Percentiles rank a stretch among this genome's conserved stretches.
These are phyloP conservation scores for Globisporangium mamillatum DNA, from an alignment of 352 stramenopile species.

Conservation along the genomic window DNA sequence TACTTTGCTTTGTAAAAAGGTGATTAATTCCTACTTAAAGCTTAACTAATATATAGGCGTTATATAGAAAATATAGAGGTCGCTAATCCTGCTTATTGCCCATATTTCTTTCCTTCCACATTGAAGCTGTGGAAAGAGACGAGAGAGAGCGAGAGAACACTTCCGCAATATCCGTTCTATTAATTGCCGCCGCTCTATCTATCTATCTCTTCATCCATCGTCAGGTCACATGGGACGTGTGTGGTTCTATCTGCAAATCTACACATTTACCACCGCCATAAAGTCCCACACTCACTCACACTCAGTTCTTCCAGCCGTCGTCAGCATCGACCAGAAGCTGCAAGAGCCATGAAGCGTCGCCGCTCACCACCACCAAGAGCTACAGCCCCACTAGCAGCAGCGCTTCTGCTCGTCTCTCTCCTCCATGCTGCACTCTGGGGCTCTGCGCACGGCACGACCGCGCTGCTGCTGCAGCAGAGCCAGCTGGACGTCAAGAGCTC, in stretches of 20 bases:
- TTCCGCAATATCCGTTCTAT: constrained; percentile 5
- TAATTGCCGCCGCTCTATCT: not conserved
- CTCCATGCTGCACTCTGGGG: not conserved
- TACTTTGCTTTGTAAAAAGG: too few relatives aligned
- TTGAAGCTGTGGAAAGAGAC: constrained; percentile 9
- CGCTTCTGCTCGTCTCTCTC: not conserved
- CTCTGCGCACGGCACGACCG: not conserved
- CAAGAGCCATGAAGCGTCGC: constrained; percentile 1
- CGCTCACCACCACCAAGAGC: not conserved
- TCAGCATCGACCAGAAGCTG: not conserved
- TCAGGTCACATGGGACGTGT: not conserved
- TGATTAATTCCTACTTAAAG: too few relatives aligned
- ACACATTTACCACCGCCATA: not conserved
- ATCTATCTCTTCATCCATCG: too few relatives aligned
- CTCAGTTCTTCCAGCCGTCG: not conserved
- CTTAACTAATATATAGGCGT: not conserved
- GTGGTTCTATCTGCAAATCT: not conserved
- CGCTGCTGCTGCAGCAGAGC: not conserved
- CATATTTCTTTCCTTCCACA: constrained; percentile 3
- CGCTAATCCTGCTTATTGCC: not conserved
- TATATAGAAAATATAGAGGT: not conserved
- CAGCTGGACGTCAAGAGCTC: not conserved
- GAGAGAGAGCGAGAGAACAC: not conserved
- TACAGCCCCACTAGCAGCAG: not conserved
- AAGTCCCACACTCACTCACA: not conserved